Percentiles rank a stretch among this genome's conserved stretches.
phyloP scores from a whole-genome alignment of 192 early-diverging fungal genomes.

The Neocallimastix lanati region DNA sequence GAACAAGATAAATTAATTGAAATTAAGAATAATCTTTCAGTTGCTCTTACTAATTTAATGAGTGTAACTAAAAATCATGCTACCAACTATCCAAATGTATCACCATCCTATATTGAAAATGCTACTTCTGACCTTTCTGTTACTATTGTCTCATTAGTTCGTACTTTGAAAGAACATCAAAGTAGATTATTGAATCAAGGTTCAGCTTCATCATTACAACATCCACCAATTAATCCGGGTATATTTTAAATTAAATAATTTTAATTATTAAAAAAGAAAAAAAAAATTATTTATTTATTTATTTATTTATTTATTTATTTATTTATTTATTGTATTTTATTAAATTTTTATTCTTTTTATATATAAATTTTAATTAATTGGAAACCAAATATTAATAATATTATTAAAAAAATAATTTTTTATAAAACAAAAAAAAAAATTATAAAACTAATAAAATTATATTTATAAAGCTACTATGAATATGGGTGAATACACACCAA shows the following conservation, averaged over 20 bases:
- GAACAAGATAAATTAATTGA: slow-evolving; percentile 25
- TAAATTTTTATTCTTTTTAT: too few species aligned
- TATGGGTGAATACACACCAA: slow-evolving; percentile 1
- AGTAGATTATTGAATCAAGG: slow-evolving; percentile 7
- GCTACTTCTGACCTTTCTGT: slow-evolving; percentile 63
- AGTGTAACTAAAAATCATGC: slow-evolving; percentile 59
- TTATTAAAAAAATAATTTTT: too few species aligned
- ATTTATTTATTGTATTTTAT: too few species aligned
- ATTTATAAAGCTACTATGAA: slow-evolving; percentile 1
- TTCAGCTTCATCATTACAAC: neutral
- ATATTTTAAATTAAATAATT: neutral
- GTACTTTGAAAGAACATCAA: slow-evolving; percentile 2
- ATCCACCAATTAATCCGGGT: neutral
- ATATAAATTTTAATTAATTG: too few species aligned
- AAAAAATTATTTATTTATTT: neutral
- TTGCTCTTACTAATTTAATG: slow-evolving; percentile 46
- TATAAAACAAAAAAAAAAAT: neutral
- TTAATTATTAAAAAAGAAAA: too few species aligned
- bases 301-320: too few species aligned
- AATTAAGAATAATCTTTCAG: slow-evolving; percentile 42
- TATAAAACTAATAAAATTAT: too few species aligned
- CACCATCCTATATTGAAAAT: slow-evolving; percentile 57
- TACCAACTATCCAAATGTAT: slow-evolving; percentile 34
- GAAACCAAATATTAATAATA: too few species aligned
- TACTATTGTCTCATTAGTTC: slow-evolving; percentile 55